Base-by-base conservation (phyloP, 257 asterid species). In the Anisodus acutangulus region DNA sequence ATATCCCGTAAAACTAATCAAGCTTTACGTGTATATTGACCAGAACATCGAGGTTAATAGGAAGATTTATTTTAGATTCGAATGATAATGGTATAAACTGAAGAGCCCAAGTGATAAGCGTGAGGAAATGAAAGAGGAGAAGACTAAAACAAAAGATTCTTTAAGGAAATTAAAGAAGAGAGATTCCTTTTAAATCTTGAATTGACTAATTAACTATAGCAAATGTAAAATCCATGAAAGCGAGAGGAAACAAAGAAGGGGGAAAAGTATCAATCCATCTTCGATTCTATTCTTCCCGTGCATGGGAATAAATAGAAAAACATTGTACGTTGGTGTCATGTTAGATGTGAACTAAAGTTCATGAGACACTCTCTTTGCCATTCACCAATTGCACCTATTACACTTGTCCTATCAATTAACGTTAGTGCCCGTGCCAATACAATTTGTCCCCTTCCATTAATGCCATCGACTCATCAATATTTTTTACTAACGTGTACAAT, bases 241-340 rank as follows among this genome's bases (percentile, higher is more conserved):
- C 49, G 47, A 53, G 43, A 49, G 43, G 80, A 26, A 74, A 76
- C 51, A 51, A 35, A 49, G 8, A 19, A 26, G 15, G 62, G 60
- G 5, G 3, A 51, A 51, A 22, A 76, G 81, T 74, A 17, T 13
- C n/a, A 0, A 22, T 22, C 45, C 22, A 49, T 74, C 9, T 49
- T 76, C 22, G 41, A 72, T 72, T 72, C 59, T 10, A 47, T 6
- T 22, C 26, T 22, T 22, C 11, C 10, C 26, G 11, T 76, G 81
- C 63, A 76, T 51, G 63, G 81, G 47, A 12, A 26, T 51, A 51
- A 76, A 76, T 51, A 76, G 81, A 76, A 76, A 22, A 51, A 76
- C 63, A 76, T 76, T 51, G 81, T 74, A 76, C 59, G 47, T 49
- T 51, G 62, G 26, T 22, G 62, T 45, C 60, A 47, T 47, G 41